Percentiles rank a stretch among this genome's conserved stretches.
phyloP scores from a whole-genome alignment of 352 stramenopile genomes.

The Globisporangium radiosum region DNA sequence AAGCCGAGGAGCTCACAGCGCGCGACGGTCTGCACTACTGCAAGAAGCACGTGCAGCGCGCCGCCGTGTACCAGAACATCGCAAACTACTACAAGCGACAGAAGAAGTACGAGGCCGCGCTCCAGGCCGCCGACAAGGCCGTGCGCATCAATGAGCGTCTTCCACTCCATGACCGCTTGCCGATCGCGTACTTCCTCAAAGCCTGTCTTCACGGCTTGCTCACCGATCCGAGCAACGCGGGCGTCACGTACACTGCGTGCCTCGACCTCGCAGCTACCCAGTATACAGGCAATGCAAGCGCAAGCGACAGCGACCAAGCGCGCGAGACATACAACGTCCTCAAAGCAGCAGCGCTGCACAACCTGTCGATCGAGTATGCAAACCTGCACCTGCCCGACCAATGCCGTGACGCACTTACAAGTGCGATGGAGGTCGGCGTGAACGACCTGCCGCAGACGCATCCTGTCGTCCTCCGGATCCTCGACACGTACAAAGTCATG shows the following conservation, averaged over 20 bases:
- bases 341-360: slow-evolving; percentile 55
- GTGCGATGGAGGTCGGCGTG: slow-evolving; percentile 55
- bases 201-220: slow-evolving; percentile 54
- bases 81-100: slow-evolving; percentile 74
- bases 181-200: slow-evolving; percentile 56
- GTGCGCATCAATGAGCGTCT: slow-evolving; percentile 60
- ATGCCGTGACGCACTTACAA: slow-evolving; percentile 46
- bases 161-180: slow-evolving; percentile 33
- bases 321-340: slow-evolving; percentile 43
- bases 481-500: slow-evolving; percentile 70
- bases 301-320: slow-evolving; percentile 8
- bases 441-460: slow-evolving; percentile 43
- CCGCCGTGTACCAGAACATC: slow-evolving; percentile 53
- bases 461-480: slow-evolving; percentile 41
- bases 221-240: slow-evolving; percentile 48
- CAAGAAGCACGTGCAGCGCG: slow-evolving; percentile 52
- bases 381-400: slow-evolving; percentile 58
- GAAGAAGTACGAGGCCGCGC: slow-evolving; percentile 61
- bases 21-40: slow-evolving; percentile 57
- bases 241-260: slow-evolving; percentile 59
- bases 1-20: slow-evolving; percentile 53
- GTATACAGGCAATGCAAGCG: slow-evolving; percentile 4
- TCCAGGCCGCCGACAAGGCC: slow-evolving; percentile 53
- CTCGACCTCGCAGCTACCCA: slow-evolving; percentile 33
- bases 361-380: slow-evolving; percentile 66